phyloP scores from a whole-genome alignment of 2,329 filamentous ascomycete genomes.

The Colletotrichum sp. region DNA sequence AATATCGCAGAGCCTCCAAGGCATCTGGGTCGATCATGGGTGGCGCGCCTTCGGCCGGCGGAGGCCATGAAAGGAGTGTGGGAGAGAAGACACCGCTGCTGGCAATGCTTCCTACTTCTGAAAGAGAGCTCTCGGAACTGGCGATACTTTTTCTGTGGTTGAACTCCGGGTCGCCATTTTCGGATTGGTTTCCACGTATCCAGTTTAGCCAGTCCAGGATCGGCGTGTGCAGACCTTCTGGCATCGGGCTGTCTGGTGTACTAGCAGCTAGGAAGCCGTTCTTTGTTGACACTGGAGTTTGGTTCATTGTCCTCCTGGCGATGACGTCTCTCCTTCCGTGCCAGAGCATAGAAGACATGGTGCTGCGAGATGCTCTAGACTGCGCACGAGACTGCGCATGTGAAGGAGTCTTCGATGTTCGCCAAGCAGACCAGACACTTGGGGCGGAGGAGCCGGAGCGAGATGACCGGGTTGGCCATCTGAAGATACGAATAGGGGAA shows the following conservation, averaged over 20 bases:
- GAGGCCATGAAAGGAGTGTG: not conserved
- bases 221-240: not conserved
- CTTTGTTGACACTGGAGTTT: not conserved
- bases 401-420: not conserved
- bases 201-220: conserved; percentile 11
- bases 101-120: not conserved
- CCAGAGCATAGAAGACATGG: conserved; percentile 16
- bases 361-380: conserved; percentile 10
- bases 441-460: not conserved
- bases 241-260: not conserved
- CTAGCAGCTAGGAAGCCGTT: not conserved
- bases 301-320: not conserved
- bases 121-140: not conserved
- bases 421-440: not conserved
- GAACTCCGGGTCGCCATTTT: conserved; percentile 1
- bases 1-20: not conserved
- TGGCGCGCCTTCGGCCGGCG: not conserved
- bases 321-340: conserved; percentile 14
- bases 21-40: not conserved
- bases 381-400: not conserved
- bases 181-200: conserved; percentile 8
- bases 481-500: conserved; percentile 17
- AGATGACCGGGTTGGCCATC: conserved; percentile 19
- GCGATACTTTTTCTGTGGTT: conserved; percentile 15
- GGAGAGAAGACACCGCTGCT: conserved; percentile 18